These are phyloP conservation scores for Nakazawaea sp. DNA, from an alignment of 805 yeast genomes.

Conservation along the genomic window DNA sequence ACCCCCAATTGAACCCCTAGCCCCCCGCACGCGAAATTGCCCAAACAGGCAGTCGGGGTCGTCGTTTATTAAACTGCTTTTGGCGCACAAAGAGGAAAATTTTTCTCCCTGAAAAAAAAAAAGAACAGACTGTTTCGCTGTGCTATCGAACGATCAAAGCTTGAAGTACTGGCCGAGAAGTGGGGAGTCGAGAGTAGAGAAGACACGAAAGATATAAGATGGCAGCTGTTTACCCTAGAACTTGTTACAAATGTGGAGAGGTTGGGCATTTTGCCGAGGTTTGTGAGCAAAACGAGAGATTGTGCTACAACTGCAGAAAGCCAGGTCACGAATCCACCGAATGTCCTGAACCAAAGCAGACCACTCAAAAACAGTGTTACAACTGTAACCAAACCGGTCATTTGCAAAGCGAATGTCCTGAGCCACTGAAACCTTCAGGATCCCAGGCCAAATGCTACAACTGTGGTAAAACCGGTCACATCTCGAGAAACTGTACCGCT, in stretches of 20 bases:
- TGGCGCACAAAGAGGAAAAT: too few species aligned
- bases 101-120: too few species aligned
- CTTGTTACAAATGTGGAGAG: conserved; percentile 90
- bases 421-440: conserved; percentile 23
- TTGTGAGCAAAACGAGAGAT: conserved; percentile 77
- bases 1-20: too few species aligned
- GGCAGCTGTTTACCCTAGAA: conserved; percentile 40
- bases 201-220: conserved; percentile 13
- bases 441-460: conserved; percentile 62
- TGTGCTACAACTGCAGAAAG: conserved; percentile 88
- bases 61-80: too few species aligned
- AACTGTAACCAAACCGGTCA: conserved; percentile 91
- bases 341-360: conserved; percentile 84
- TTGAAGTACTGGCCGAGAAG: too few species aligned
- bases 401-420: conserved; percentile 77
- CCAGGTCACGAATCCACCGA: conserved; percentile 87
- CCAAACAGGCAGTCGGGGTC: too few species aligned
- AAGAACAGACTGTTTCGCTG: too few species aligned
- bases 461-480: conserved; percentile 75
- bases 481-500: conserved; percentile 66
- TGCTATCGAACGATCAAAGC: too few species aligned
- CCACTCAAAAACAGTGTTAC: conserved; percentile 84
- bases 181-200: conserved; percentile 8
- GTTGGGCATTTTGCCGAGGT: conserved; percentile 86
- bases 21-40: too few species aligned